A percentile compares a stretch with the other conserved stretches of the same genome.
Conservation (phyloP, 352 stramenopile species). For the Blastocystis sp. region DNA sequence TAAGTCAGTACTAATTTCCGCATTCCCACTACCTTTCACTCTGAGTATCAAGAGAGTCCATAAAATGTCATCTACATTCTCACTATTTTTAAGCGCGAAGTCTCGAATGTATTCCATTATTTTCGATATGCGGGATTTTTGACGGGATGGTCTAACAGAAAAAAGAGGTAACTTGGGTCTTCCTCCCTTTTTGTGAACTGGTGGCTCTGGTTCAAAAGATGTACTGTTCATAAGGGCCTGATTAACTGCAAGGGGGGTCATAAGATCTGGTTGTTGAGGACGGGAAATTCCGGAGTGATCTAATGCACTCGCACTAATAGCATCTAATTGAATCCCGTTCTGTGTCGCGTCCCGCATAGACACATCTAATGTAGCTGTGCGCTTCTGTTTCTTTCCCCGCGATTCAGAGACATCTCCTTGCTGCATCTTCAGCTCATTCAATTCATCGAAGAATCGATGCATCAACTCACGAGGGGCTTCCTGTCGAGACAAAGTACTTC, state of each 20-base stretch:
- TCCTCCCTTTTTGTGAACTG: slow-evolving; percentile 21
- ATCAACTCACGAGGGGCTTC: slow-evolving; percentile 59
- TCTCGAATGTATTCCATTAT: slow-evolving; percentile 54
- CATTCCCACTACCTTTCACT: slow-evolving; percentile 56
- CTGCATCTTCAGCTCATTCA: slow-evolving; percentile 24
- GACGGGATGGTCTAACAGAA: slow-evolving; percentile 35
- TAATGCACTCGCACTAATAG: neutral
- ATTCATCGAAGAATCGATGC: slow-evolving; percentile 58
- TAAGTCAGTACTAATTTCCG: slow-evolving; percentile 4
- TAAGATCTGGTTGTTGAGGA: neutral
- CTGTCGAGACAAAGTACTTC: slow-evolving; percentile 17
- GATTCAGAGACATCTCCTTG: neutral
- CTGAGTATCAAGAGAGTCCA: slow-evolving; percentile 65
- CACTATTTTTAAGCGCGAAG: slow-evolving; percentile 46
- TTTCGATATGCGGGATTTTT: slow-evolving; percentile 16
- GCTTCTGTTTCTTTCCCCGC: slow-evolving; percentile 5
- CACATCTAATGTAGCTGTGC: neutral
- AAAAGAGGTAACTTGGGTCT: slow-evolving; percentile 67
- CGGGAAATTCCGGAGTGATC: neutral
- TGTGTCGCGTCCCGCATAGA: neutral
- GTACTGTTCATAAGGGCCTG: neutral
- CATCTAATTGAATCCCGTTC: neutral
- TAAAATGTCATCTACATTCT: slow-evolving; percentile 67
- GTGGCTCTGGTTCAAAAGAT: neutral
- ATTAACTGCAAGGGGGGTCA: neutral